phyloP scores from a whole-genome alignment of 1,139 yeast genomes.

The Kodamaea fungicola region DNA sequence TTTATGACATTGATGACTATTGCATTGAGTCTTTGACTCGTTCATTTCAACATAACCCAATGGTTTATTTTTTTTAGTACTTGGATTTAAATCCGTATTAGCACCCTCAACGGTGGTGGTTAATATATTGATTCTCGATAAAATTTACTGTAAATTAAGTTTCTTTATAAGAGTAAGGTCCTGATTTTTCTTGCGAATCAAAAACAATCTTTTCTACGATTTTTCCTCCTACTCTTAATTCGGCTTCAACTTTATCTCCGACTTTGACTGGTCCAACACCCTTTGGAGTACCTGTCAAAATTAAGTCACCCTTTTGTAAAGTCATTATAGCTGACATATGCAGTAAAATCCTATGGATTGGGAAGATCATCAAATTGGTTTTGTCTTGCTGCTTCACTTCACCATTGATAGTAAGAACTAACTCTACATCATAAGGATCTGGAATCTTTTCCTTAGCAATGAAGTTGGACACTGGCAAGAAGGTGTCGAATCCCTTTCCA shows the following conservation, averaged over 20 bases:
- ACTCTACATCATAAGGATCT: slow-evolving; percentile 70
- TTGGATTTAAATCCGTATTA: slow-evolving; percentile 19
- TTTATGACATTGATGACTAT: slow-evolving; percentile 8
- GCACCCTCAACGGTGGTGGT: slow-evolving; percentile 32
- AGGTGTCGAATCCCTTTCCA: slow-evolving; percentile 95
- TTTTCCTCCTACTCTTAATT: slow-evolving; percentile 52
- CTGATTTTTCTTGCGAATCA: slow-evolving; percentile 58
- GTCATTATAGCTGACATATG: slow-evolving; percentile 89
- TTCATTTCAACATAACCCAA: slow-evolving; percentile 22
- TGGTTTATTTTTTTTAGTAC: slow-evolving; percentile 3
- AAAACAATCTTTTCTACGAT: slow-evolving; percentile 55
- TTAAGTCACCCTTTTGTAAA: slow-evolving; percentile 82
- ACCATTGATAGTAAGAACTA: slow-evolving; percentile 70
- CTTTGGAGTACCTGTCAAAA: slow-evolving; percentile 94
- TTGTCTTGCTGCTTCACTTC: slow-evolving; percentile 67
- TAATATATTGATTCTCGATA: slow-evolving; percentile 4
- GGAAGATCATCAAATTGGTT: slow-evolving; percentile 86
- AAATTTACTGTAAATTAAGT: background rate
- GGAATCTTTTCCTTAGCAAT: slow-evolving; percentile 65
- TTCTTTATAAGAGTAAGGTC: background rate
- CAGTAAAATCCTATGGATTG: slow-evolving; percentile 74
- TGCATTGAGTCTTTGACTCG: slow-evolving; percentile 11
- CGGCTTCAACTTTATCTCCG: slow-evolving; percentile 74
- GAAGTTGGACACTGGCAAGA: slow-evolving; percentile 73
- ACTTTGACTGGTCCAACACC: slow-evolving; percentile 87